These are phyloP conservation scores for Teunomyces lycoperdinae DNA, from an alignment of 805 yeast genomes.

Conservation along the genomic window DNA sequence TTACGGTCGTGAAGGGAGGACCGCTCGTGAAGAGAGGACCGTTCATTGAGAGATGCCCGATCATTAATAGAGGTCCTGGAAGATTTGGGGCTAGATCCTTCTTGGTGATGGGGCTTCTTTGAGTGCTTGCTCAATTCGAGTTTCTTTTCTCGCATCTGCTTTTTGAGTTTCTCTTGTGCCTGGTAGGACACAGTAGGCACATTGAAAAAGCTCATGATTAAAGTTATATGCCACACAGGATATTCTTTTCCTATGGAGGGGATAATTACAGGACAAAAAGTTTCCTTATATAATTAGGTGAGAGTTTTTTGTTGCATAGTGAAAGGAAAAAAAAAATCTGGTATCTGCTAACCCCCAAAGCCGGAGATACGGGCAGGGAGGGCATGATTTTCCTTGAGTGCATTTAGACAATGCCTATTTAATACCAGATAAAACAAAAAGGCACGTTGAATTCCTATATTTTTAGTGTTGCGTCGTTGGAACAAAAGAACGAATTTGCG, in stretches of 20 bases:
- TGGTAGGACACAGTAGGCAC: constrained; percentile 16
- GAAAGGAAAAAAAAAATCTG: neutral
- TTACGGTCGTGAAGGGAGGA: constrained; percentile 1
- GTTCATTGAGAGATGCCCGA: too few species aligned
- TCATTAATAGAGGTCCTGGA: neutral
- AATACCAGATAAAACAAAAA: neutral
- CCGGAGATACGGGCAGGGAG: neutral
- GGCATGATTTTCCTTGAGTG: neutral
- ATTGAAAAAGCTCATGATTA: constrained; percentile 13
- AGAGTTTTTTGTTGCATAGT: neutral
- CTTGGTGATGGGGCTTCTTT: neutral
- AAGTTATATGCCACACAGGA: neutral
- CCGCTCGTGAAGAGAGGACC: neutral
- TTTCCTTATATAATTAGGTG: neutral
- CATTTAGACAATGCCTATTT: neutral
- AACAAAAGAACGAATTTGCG: neutral
- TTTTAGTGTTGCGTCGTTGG: neutral
- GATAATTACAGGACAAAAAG: neutral
- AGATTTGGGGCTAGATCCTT: neutral
- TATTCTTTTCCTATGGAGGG: neutral
- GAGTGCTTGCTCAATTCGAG: neutral
- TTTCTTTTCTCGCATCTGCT: constrained; percentile 10
- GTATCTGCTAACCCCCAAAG: neutral
- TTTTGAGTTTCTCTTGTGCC: constrained; percentile 15
- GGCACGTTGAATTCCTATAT: neutral